Base-by-base conservation (phyloP, 2,329 filamentous ascomycete species). In the Fusarium brevicatenulatum region DNA sequence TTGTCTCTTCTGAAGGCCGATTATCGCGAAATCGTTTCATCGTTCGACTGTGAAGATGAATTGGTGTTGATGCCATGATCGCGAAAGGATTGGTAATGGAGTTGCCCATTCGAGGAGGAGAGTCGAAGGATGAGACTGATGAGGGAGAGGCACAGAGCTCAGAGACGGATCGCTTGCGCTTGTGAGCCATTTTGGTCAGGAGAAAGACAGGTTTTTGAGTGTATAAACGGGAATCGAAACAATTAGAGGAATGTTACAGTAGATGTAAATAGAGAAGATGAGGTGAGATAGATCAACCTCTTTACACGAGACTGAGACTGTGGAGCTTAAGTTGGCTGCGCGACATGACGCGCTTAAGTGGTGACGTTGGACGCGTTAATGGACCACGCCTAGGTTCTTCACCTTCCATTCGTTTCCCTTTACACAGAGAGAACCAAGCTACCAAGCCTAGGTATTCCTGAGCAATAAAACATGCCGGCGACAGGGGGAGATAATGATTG, bases 121-220 rank as follows among this genome's bases (percentile, higher is more conserved):
- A 80, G 63, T 83, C 82, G 68, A 85, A 82, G 47, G 84, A 82
- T 66, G 82, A 83, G 47, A 85, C 83, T 15, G 87, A 80, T 11
- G 82, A 81, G 56, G 83, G 85, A 40, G 84, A 84, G 40, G 83
- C 82, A 54, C 85, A 87, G 66, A 90, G 82, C 78, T 90, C 88
- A 28, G 88, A 88, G 62, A 87, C 85, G 74, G 89, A 91, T 47
- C 89, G 86, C 83, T 91, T 92, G 81, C 90, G 89, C 79, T 91
- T 92, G 77, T 90, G 82, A 32, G 85, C 79, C 87, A 70, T 74
- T 75, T 25, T 64, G 36, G 12, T 47, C 19, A 23, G n/a, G 0
- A 11, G 11, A 4, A 9, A 2, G 28, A 12, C 9, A 16, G 11
- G 9, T 1, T 19, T 4, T 4, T 25, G 30, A 28, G 7, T n/a